Percentiles rank a stretch among this genome's conserved stretches.
phyloP scores from a whole-genome alignment of 208 protist species.

The Acanthamoeba culbertsoni region DNA sequence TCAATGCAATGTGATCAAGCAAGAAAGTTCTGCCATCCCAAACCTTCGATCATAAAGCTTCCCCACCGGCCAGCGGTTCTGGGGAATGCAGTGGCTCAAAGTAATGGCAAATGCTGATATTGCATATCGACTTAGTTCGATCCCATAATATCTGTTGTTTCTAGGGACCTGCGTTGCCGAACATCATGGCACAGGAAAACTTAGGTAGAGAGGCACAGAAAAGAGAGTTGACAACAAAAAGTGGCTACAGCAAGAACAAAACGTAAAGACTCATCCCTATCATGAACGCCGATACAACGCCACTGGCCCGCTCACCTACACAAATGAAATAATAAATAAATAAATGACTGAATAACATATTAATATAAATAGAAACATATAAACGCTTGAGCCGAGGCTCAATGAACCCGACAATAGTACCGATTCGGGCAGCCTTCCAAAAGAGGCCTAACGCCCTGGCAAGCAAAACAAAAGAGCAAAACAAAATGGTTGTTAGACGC shows the following conservation, averaged over 20 bases:
- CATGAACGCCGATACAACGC: slow-evolving; percentile 7
- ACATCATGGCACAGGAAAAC: too few species aligned
- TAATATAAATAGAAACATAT: neutral
- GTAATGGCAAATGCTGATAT: too few species aligned
- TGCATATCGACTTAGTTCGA: too few species aligned
- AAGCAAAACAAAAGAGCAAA: neutral
- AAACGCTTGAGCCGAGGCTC: neutral
- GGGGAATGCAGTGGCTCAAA: too few species aligned
- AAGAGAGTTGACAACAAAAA: too few species aligned
- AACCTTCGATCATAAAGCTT: too few species aligned
- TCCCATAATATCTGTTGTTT: too few species aligned
- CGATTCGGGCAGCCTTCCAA: slow-evolving; percentile 56
- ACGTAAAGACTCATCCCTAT: slow-evolving; percentile 51
- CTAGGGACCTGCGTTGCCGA: too few species aligned
- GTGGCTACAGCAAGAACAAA: slow-evolving; percentile 5
- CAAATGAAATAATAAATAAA: neutral
- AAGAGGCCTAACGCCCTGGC: neutral
- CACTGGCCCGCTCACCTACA: slow-evolving; percentile 15
- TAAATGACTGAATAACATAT: neutral
- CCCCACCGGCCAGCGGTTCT: too few species aligned
- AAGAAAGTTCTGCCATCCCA: too few species aligned
- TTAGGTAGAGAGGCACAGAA: too few species aligned
- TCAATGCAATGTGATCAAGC: too few species aligned
- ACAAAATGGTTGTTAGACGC: neutral
- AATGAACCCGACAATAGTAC: neutral